These are phyloP conservation scores for Flaveria floridana DNA, from an alignment of 140 eudicot genomes.

Conservation along the genomic window DNA sequence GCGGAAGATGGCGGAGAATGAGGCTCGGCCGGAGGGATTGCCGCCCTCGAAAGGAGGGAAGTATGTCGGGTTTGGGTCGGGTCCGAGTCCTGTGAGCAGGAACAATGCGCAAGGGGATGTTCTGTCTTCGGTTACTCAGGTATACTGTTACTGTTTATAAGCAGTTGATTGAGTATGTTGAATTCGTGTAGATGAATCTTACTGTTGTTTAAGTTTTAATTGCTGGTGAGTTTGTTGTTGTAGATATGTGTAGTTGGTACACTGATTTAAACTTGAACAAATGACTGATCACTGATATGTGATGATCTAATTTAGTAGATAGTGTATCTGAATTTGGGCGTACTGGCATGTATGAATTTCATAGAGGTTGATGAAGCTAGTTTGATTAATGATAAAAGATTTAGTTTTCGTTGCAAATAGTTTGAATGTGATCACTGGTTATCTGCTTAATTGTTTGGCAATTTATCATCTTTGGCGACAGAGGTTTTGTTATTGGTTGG, in stretches of 20 bases:
- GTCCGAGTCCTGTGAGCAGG: slow-evolving; percentile 43
- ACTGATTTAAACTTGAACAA: not conserved
- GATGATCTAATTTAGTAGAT: not conserved
- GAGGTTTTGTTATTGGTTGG: not conserved
- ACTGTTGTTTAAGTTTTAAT: not conserved
- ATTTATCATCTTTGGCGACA: not conserved
- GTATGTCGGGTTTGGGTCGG: slow-evolving; percentile 91
- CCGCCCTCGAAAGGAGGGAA: slow-evolving; percentile 91
- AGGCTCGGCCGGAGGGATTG: slow-evolving; percentile 71
- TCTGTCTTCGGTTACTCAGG: slow-evolving; percentile 73
- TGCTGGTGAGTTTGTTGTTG: slow-evolving; percentile 8
- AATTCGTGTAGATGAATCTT: not conserved
- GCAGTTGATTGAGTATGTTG: not conserved
- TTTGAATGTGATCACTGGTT: not conserved
- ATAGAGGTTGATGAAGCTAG: not conserved
- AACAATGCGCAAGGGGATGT: slow-evolving; percentile 71
- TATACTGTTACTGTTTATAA: slow-evolving; percentile 9
- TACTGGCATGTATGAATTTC: not conserved
- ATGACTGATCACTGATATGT: not conserved
- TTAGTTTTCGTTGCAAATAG: slow-evolving; percentile 5
- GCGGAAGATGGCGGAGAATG: slow-evolving; percentile 66
- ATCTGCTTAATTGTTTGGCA: not conserved
- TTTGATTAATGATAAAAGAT: not conserved
- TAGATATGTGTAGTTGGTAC: not conserved
- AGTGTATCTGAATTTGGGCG: not conserved